Base-by-base conservation (phyloP, 108 stramenopile genomes). In the Nannochloropsis salina region DNA sequence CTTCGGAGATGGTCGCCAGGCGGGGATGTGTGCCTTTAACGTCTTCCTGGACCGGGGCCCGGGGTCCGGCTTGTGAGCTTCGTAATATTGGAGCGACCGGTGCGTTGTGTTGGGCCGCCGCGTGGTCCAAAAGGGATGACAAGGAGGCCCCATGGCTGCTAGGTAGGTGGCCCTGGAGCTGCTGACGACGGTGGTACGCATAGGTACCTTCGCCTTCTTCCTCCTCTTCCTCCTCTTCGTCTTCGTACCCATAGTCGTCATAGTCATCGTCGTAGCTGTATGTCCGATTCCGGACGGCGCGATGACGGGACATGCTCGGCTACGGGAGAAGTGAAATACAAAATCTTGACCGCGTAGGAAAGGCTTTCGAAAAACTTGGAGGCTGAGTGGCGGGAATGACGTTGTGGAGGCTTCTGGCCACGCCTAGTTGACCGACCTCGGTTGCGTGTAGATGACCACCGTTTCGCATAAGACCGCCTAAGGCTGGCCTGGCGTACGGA, bases 241-340 rank as follows among this genome's bases (percentile, higher is more conserved):
- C 84, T 42, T 83, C 83, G 44, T 84, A 74, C 20, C 61, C 61
- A 51, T 85, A 82, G 42, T 88, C 88, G 8, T 51, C 84, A 6
- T 82, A 84, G 10, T 47, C 61, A 18, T 88, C 88, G 42, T 88
- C 88, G 40, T 85, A 88, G 82, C 84, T 84, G 84, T 84, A 88
- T 40, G 84, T 44, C 43, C 88, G 84, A 61, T 88, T 88, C 20
- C 88, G 84, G 40, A 88, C 80, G 42, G 44, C 88, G 20, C 88
- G 80, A 43, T 88, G 88, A 43, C 88, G 80, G 41, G 88, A 84
- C 88, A 88, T 88, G 61, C 31, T 31, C 31, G 31, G 31, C 31
- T 31, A 31, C 31, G 31, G 31, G 31, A 31, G 31, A 31, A 31
- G 31, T 31, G 1, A 31, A 31, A 31, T 31, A 31, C 31, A 31